Percentiles rank a stretch among this genome's conserved stretches.
Evolutionary conservation across 805 yeast species (phyloP).

Genomic region (Starmerella roubikii): DNA sequence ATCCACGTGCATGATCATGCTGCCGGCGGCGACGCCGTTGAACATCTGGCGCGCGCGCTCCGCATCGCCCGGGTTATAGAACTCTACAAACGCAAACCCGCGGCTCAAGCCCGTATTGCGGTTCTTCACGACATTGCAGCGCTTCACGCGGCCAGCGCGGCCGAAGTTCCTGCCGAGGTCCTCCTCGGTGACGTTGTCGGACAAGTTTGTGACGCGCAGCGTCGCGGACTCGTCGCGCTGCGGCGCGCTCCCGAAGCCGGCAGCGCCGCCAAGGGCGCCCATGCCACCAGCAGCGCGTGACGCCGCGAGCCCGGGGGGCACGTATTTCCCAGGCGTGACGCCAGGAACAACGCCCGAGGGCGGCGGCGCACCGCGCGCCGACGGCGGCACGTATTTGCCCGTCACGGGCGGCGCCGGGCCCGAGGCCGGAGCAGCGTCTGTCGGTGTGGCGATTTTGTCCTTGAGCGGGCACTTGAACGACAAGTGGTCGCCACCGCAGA

Average conservation of each 20-base stretch:
- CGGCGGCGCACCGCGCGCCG: constrained; percentile 1
- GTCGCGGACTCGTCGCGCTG: constrained; percentile 73
- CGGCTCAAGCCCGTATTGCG: constrained; percentile 87
- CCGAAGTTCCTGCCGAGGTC: constrained; percentile 62
- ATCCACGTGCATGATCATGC: constrained; percentile 51
- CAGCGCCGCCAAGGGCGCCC: constrained; percentile 29
- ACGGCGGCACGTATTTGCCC: constrained; percentile 47
- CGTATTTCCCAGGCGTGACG: constrained; percentile 33
- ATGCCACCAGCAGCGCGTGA: constrained; percentile 29
- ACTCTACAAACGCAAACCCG: constrained; percentile 90
- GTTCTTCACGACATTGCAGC: constrained; percentile 76
- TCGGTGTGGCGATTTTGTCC: constrained; percentile 38
- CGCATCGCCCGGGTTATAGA: constrained; percentile 47
- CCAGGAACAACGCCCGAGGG: constrained; percentile 21
- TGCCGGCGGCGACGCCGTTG: constrained; percentile 87
- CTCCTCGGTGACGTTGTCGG: constrained; percentile 70
- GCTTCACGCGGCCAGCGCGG: constrained; percentile 52
- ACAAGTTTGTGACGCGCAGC: constrained; percentile 80
- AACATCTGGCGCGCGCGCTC: constrained; percentile 60
- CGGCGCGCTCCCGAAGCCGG: constrained; percentile 25
- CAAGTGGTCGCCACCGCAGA: constrained; percentile 88
- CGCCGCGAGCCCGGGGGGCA: constrained; percentile 49
- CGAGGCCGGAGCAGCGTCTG: constrained; percentile 3
- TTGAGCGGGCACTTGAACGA: constrained; percentile 92
- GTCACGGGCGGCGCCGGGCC: neutral